Evolutionary conservation across 495 filamentous ascomycete genomes (phyloP), one percentile per base, ranked within the genome.

Genomic region (Cenococcum geophilum): DNA sequence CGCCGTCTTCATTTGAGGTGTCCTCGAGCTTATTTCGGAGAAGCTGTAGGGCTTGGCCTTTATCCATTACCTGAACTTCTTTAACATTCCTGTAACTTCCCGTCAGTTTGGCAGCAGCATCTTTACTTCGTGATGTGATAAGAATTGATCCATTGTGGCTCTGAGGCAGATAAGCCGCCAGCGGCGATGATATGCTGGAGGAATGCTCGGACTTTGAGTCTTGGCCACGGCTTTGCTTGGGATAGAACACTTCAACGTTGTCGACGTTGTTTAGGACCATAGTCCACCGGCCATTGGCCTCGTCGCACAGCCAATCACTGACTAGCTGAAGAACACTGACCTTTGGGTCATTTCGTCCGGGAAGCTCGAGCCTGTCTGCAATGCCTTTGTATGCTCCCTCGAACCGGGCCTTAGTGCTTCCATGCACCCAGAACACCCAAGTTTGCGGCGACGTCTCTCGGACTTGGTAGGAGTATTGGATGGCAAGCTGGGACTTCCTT

Each of bases 401-500:
- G 57, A 70, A 66, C 16, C 70, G 55, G 12, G 63, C 58, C 21
- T 48, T 50, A 27, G 52, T 69, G 36, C 65, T 64, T 1, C 62
- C 70, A 54, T 69, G 56, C 1, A 72, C 61, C 68, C 62, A 68
- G 51, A 69, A 67, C 9, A 69, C 64, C 49, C 54, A 67, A 0
- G 54, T 66, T 11, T 58, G 27, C 40, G 55, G 58, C 18, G 64
- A 48, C 5, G 56, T 34, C 22, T 72, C 66, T 60, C 64, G 57
- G 12, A 73, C 62, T 53, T 68, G 67, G 68, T 77, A 79, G 11
- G 69, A 71, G 59, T 76, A 78, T 57, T 78, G 75, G 37, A 83
- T 75, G 1, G 80, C 79, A 52, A 81, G 75, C 58, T 82, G 78
- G 0, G 78, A 76, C 72, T 82, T 83, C n/a, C 77, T 81, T 40